These are phyloP conservation scores for Hygrophila difformis DNA, from an alignment of 257 asterid genomes.

Conservation along the genomic window DNA sequence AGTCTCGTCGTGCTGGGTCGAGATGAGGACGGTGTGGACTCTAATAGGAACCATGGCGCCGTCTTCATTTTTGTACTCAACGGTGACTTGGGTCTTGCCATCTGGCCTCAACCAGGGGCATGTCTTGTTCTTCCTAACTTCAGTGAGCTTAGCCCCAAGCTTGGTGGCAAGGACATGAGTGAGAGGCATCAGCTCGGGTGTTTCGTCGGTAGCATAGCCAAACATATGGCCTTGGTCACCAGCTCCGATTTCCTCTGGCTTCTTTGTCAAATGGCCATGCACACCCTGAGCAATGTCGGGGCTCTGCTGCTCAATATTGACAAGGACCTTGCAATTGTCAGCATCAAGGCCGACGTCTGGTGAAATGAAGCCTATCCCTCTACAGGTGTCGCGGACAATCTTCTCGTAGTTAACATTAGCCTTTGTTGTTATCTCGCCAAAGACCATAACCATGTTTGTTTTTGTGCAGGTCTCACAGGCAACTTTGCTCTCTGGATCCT, in stretches of 20 bases:
- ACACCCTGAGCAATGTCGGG: constrained; percentile 96
- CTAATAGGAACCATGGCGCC: constrained; percentile 90
- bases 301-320: constrained; percentile 87
- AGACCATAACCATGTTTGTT: constrained; percentile 95
- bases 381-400: constrained; percentile 77
- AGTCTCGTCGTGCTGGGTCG: constrained; percentile 87
- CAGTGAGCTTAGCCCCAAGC: constrained; percentile 90
- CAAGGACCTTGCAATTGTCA: constrained; percentile 90
- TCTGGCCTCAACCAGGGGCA: constrained; percentile 88
- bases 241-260: constrained; percentile 93
- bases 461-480: constrained; percentile 91
- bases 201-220: constrained; percentile 87
- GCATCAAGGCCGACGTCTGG: constrained; percentile 94
- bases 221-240: constrained; percentile 96
- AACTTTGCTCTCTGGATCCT: constrained; percentile 84
- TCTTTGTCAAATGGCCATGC: constrained; percentile 86
- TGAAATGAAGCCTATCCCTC: constrained; percentile 73
- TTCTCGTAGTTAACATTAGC: constrained; percentile 69
- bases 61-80: constrained; percentile 66
- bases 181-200: constrained; percentile 89
- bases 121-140: constrained; percentile 83
- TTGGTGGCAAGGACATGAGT: constrained; percentile 89
- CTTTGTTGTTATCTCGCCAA: constrained; percentile 90
- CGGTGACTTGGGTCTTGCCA: constrained; percentile 86
- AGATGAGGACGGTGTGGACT: constrained; percentile 82